These are phyloP conservation scores for Chrysosphaeria jannelii DNA, from an alignment of 2,329 filamentous ascomycete species.

Conservation along the genomic window DNA sequence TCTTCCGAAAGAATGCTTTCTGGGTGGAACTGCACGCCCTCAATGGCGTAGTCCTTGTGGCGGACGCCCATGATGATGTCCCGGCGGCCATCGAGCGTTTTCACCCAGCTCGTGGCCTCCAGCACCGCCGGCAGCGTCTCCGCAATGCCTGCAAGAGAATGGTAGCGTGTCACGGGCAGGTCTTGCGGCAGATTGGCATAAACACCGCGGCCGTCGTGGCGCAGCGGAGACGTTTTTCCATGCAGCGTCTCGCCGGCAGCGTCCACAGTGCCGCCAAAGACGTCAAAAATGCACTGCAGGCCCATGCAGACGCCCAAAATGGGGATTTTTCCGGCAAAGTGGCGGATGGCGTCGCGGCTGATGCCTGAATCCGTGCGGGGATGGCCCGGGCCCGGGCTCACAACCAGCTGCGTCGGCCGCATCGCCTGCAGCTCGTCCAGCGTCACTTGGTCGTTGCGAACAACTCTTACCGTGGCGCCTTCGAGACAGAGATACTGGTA, in stretches of 20 bases:
- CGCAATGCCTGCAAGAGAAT: slow-evolving; percentile 81
- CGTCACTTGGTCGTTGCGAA: slow-evolving; percentile 73
- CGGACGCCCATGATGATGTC: slow-evolving; percentile 91
- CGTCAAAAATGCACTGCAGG: slow-evolving; percentile 90
- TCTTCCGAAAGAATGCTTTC: slow-evolving; percentile 87
- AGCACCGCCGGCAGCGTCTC: slow-evolving; percentile 60
- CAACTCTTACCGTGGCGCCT: slow-evolving; percentile 68
- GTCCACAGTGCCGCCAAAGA: slow-evolving; percentile 71
- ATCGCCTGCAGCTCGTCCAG: slow-evolving; percentile 56
- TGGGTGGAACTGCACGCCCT: slow-evolving; percentile 92
- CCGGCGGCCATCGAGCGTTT: slow-evolving; percentile 42
- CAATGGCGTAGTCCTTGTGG: slow-evolving; percentile 71
- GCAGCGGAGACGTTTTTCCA: slow-evolving; percentile 78
- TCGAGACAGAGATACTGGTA: slow-evolving; percentile 97
- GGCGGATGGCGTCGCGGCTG: slow-evolving; percentile 65
- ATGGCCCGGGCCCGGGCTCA: slow-evolving; percentile 87
- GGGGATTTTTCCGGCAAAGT: slow-evolving; percentile 85
- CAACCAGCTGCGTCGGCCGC: slow-evolving; percentile 74
- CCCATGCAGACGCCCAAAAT: slow-evolving; percentile 98
- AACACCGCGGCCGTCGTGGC: slow-evolving; percentile 75
- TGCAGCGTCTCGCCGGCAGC: slow-evolving; percentile 91
- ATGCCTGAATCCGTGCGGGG: slow-evolving; percentile 75
- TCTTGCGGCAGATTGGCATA: slow-evolving; percentile 55
- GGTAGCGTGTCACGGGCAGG: slow-evolving; percentile 76
- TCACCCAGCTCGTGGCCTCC: slow-evolving; percentile 75